A percentile compares a stretch with the other conserved stretches of the same genome.
Conservation (phyloP, 176 grass and related monocot genomes). For the Bonia amplexicaulis region DNA sequence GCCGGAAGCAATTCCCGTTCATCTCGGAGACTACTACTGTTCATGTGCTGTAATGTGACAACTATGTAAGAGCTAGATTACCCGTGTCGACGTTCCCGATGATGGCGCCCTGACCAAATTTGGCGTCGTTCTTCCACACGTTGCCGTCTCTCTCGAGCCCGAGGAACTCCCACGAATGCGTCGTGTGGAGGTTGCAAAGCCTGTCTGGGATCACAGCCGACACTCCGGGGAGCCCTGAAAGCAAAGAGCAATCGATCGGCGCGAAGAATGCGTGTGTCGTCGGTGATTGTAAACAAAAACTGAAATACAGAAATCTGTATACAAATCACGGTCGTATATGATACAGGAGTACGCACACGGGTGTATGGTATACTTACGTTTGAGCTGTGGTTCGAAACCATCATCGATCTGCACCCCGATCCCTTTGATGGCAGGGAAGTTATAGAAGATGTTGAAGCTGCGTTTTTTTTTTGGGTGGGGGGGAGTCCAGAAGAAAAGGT, state of each 20-base stretch:
- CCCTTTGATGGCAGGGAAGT: not conserved
- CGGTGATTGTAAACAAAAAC: not conserved
- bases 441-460: conserved; percentile 2
- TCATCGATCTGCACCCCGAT: conserved; percentile 24
- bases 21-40: too few species aligned
- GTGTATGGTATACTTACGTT: not conserved
- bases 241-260: not conserved
- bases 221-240: conserved; percentile 18
- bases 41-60: not conserved
- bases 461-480: not conserved
- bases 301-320: not conserved
- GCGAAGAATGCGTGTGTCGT: not conserved
- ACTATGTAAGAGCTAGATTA: not conserved
- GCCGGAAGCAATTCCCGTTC: too few species aligned
- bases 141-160: not conserved
- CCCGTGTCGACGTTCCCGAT: conserved; percentile 34
- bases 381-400: not conserved
- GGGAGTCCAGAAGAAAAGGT: not conserved
- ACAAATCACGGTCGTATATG: not conserved
- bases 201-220: conserved; percentile 16
- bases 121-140: not conserved
- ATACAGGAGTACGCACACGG: not conserved
- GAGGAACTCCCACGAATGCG: conserved; percentile 42
- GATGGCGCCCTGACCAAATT: not conserved
- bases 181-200: conserved; percentile 12